A percentile compares a stretch with the other conserved stretches of the same genome.
These are phyloP conservation scores for Penicillium janthinellum DNA, from an alignment of 2,329 filamentous ascomycete genomes.

Conservation along the genomic window DNA sequence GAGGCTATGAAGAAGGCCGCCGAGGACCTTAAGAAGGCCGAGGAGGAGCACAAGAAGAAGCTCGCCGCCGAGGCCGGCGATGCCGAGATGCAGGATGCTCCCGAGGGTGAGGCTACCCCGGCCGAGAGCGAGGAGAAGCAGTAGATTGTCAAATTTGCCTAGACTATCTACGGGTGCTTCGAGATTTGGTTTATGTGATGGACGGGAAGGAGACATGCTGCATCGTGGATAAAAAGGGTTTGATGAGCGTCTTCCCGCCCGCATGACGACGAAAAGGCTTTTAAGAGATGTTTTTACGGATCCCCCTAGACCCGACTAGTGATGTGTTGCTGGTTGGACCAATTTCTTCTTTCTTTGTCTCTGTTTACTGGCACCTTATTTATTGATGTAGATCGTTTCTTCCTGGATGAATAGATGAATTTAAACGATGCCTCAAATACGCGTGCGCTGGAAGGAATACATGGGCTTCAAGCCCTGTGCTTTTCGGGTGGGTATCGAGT, in stretches of 20 bases:
- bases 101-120: conserved; percentile 38
- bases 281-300: conserved; percentile 30
- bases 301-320: conserved; percentile 21
- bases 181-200: not conserved
- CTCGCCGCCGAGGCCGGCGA: conserved; percentile 40
- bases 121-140: conserved; percentile 43
- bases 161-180: conserved; percentile 12
- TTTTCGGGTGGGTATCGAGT: not conserved
- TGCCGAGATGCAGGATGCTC: conserved; percentile 64
- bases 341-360: conserved; percentile 15
- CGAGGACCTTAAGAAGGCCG: conserved; percentile 62
- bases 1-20: conserved; percentile 79
- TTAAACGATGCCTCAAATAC: conserved; percentile 4
- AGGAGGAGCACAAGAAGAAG: conserved; percentile 48
- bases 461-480: no score
- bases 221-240: not conserved
- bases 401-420: conserved; percentile 30
- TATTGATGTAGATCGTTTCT: conserved; percentile 30
- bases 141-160: conserved; percentile 23
- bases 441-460: not conserved
- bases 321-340: conserved; percentile 17
- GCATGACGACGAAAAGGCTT: conserved; percentile 30
- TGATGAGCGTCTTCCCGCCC: not conserved
- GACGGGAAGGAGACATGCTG: not conserved
- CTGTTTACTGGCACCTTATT: conserved; percentile 26